Conservation (phyloP, 202 grass and related monocot genomes). For the Zizania palustris region DNA sequence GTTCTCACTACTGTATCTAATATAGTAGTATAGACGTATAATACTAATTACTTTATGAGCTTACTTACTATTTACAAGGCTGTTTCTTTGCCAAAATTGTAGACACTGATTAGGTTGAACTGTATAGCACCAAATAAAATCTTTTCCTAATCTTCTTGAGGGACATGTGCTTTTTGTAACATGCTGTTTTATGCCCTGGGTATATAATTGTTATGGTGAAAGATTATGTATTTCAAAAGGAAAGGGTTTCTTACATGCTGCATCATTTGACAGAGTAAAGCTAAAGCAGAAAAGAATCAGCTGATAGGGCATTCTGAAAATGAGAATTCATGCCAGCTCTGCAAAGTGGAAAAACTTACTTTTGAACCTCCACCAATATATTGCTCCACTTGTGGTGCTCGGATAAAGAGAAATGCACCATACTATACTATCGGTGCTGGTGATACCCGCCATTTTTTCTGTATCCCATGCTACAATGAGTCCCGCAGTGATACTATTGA, state of each 20-base stretch:
- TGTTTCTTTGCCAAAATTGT: slow-evolving; percentile 4
- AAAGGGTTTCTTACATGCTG: slow-evolving; percentile 35
- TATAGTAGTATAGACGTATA: slow-evolving; percentile 8
- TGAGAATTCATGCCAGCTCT: slow-evolving; percentile 99
- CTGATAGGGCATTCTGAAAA: slow-evolving; percentile 76
- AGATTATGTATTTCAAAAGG: slow-evolving; percentile 30
- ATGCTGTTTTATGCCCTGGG: not conserved
- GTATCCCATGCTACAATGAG: slow-evolving; percentile 91
- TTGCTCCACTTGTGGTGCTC: slow-evolving; percentile 87
- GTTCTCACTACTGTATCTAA: not conserved
- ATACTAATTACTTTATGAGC: slow-evolving; percentile 6
- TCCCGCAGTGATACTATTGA: slow-evolving; percentile 87
- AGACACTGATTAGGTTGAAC: slow-evolving; percentile 17
- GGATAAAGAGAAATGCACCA: slow-evolving; percentile 92
- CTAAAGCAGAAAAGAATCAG: slow-evolving; percentile 98
- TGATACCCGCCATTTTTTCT: slow-evolving; percentile 87
- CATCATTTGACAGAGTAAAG: slow-evolving; percentile 79
- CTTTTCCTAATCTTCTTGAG: slow-evolving; percentile 1
- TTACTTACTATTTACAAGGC: not conserved
- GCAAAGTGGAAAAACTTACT: slow-evolving; percentile 95
- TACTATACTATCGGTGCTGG: slow-evolving; percentile 88
- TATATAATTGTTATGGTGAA: slow-evolving; percentile 34
- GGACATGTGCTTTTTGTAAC: slow-evolving; percentile 19
- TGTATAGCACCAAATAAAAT: slow-evolving; percentile 20
- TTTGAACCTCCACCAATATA: slow-evolving; percentile 99